Evolutionary conservation across 805 yeast genomes (phyloP).

Genomic region (Wickerhamiella allomyrinae): DNA sequence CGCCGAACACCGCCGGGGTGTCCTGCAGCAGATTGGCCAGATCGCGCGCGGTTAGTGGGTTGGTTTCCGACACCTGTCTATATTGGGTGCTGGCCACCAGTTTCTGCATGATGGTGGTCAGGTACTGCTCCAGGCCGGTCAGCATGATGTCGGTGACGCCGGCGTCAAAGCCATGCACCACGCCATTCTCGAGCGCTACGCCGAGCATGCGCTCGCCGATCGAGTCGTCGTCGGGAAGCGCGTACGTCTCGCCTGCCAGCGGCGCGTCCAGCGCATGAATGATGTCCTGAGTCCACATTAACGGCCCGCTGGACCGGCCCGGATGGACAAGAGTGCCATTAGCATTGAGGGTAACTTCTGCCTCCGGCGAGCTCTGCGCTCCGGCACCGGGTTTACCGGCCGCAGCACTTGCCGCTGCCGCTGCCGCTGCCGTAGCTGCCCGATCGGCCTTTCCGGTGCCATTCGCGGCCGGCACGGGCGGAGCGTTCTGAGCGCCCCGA

Average conservation of each 20-base stretch:
- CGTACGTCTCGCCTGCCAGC: constrained; percentile 59
- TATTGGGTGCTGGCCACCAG: constrained; percentile 28
- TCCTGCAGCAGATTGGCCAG: constrained; percentile 21
- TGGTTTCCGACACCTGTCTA: constrained; percentile 22
- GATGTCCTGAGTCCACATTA: constrained; percentile 85
- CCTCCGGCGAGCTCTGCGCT: background rate
- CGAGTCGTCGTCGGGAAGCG: constrained; percentile 66
- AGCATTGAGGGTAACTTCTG: background rate
- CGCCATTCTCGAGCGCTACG: constrained; percentile 77
- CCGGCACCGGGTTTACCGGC: background rate
- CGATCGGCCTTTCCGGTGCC: background rate
- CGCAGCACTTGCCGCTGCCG: background rate
- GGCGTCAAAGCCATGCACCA: constrained; percentile 66
- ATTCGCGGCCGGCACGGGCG: background rate
- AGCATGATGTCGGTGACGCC: constrained; percentile 63
- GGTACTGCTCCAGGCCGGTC: constrained; percentile 69
- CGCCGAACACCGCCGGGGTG: constrained; percentile 26
- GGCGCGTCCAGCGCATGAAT: constrained; percentile 74
- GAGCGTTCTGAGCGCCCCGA: background rate
- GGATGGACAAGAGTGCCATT: constrained; percentile 18
- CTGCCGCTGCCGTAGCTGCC: background rate
- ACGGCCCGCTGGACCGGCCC: constrained; percentile 17
- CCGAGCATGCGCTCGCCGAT: constrained; percentile 60
- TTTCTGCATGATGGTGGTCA: constrained; percentile 60
- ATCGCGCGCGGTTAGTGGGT: constrained; percentile 24